Base-by-base conservation (phyloP, 106 monocot genomes). In the Dendrobium catenatum region DNA sequence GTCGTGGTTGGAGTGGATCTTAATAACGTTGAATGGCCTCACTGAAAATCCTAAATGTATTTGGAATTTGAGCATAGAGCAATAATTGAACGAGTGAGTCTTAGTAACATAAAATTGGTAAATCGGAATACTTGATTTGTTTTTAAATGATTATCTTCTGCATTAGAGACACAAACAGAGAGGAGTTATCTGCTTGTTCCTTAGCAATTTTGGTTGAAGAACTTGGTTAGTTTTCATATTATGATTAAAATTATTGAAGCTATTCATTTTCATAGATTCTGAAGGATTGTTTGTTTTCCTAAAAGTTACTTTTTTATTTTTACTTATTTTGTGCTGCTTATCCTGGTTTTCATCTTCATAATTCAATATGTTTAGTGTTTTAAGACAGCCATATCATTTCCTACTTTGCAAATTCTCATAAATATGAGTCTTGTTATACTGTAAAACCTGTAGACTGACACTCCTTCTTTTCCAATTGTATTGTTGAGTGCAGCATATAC, bases 401-500 rank as follows among this genome's bases (percentile, higher is more conserved):
- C 61, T 61, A 9, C 8, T 1, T 33, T 2, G 29, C 31, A 68
- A 68, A 68, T 29, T 68, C 29, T 68, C 26, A 68, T 68, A 68
- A 68, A 68, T n/a, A 33, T 42, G 26, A 42, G 42, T 43, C 43
- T 8, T 44, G 41, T 7, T n/a, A 41, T 74, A 74, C 16, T 44
- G 6, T 43, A 44, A 74, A 49, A 76, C 6, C 49, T 29, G 43
- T 74, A 43, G 1, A 76, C 22, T 76, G 11, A 49, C 49, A 15
- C 49, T 24, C 0, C 51, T 76, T 24, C 4, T 68, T 42, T 80
- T 78, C 22, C 44, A 55, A 11, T 77, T 37, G 19, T 77, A 48
- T 24, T 20, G 31, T 66, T 64, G 68, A n/a, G 74, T 92, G 79
- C 82, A 93, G 93, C 74, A 93, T 86, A 46, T 93, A 93, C 77